Base-by-base conservation (phyloP, 352 stramenopile genomes). In the Phytophthora rubi region DNA sequence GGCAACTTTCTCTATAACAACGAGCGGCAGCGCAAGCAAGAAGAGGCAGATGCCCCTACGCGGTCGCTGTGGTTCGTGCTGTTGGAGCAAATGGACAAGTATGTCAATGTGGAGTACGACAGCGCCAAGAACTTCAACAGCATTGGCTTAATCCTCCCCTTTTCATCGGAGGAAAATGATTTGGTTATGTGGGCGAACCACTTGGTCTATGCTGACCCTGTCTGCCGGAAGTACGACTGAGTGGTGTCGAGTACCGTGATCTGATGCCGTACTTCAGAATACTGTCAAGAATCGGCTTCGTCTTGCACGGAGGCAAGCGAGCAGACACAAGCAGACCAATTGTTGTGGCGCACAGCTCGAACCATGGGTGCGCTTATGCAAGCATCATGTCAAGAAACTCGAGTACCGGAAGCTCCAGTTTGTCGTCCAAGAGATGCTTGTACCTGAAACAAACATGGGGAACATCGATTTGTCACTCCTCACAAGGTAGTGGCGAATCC, bases 1-100 rank as follows among this genome's bases (percentile, higher is more conserved):
- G 97, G 97, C 7, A 99, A 92, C 26, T 98, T 99, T 63, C 77
- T 99, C 47, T 99, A 98, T 78, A 98, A 99, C 81, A 98, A 89
- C 49, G 97, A 98, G 63, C 88, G 85, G 1, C 86, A 97, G 64
- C 79, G 85, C 39, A 87, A 78, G 48, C 75, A 90, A 65, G 76
- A 86, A 49, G 89, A 96, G 62, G 60, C 76, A 10, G 78, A 80
- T 6, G 63, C 70, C 8, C 80, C 89, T 8, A 96, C 89, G 9
- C 76, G 75, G 47, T 95, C 88, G 18, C 58, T 96, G 32, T 96
- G 89, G 89, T 86, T 77, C 54, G 71, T 78, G 28, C 58, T 96
- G 32, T 67, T 94, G 52, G 81, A 81, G 13, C 71, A 80, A 26
- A 75, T 79, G 49, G 84, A 95, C 18, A 83, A 86, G 56, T 96